These are phyloP conservation scores for Tetraselmis striata DNA, from an alignment of 139 green algal genomes.

Conservation along the genomic window DNA sequence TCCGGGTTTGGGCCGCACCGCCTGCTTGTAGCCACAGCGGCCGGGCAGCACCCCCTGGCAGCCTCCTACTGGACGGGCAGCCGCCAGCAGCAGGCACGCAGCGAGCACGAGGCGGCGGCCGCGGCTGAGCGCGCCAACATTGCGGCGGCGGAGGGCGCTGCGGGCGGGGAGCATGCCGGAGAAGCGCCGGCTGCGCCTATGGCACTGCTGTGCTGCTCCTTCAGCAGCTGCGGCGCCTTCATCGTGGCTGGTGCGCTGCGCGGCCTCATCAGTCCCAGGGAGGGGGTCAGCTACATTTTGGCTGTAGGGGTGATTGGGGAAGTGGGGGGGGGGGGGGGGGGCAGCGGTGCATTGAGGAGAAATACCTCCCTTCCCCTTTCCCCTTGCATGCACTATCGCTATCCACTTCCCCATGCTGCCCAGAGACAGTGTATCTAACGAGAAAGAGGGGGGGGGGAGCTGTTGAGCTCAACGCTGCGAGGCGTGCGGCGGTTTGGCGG, in stretches of 20 bases:
- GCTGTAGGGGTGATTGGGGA: too few species aligned
- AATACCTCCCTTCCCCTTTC: too few species aligned
- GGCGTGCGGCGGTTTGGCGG: too few species aligned
- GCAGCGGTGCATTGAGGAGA: too few species aligned
- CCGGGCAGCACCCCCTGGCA: not conserved
- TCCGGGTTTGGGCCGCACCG: not conserved
- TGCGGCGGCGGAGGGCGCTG: not conserved
- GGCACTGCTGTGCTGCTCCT: constrained; percentile 58
- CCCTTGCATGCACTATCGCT: too few species aligned
- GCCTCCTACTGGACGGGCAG: not conserved
- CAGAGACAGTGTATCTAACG: too few species aligned
- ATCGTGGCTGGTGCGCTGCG: constrained; percentile 53
- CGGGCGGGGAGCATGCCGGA: not conserved
- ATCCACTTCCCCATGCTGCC: too few species aligned
- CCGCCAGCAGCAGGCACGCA: not conserved
- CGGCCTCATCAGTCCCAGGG: too few species aligned
- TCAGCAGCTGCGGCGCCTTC: constrained; percentile 47
- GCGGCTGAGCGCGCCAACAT: not conserved
- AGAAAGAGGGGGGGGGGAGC: too few species aligned
- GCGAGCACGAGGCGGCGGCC: not conserved
- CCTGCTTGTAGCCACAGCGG: not conserved
- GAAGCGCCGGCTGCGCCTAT: not conserved
- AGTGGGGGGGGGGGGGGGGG: too few species aligned
- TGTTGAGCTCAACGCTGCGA: too few species aligned
- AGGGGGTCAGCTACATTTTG: too few species aligned